phyloP scores from a whole-genome alignment of 345 rosid genomes.

The Excoecaria agallocha region DNA sequence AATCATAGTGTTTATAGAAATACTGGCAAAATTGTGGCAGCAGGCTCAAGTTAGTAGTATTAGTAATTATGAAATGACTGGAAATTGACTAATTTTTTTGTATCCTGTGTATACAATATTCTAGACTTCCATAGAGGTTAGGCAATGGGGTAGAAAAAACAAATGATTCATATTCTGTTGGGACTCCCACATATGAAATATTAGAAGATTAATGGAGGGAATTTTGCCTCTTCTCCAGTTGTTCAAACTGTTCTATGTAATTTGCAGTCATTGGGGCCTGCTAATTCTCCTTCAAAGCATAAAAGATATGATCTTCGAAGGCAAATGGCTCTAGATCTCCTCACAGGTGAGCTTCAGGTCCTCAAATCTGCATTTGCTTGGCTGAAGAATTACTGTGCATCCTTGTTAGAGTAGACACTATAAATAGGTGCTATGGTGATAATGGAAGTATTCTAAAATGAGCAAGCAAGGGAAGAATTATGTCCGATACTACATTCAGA shows the following conservation, averaged over 20 bases:
- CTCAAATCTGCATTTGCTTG: constrained; percentile 66
- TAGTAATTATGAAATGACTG: neutral
- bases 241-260: constrained; percentile 7
- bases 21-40: neutral
- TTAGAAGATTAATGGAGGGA: neutral
- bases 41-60: neutral
- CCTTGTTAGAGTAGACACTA: constrained; percentile 12
- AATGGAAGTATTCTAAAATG: neutral
- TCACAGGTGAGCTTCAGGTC: constrained; percentile 64
- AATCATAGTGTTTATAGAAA: neutral
- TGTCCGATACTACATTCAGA: no score
- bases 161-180: neutral
- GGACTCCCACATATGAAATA: neutral
- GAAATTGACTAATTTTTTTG: neutral
- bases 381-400: constrained; percentile 57
- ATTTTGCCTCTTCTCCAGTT: neutral
- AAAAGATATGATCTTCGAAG: constrained; percentile 33
- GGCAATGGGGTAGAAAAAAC: neutral
- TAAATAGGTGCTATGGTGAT: neutral
- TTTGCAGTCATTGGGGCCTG: constrained; percentile 43
- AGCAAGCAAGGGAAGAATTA: neutral
- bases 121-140: neutral
- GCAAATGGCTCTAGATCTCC: constrained; percentile 68
- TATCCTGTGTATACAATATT: neutral
- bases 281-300: constrained; percentile 13